phyloP scores from a whole-genome alignment of 2,329 filamentous ascomycete genomes.

The Microsporum audouinii region DNA sequence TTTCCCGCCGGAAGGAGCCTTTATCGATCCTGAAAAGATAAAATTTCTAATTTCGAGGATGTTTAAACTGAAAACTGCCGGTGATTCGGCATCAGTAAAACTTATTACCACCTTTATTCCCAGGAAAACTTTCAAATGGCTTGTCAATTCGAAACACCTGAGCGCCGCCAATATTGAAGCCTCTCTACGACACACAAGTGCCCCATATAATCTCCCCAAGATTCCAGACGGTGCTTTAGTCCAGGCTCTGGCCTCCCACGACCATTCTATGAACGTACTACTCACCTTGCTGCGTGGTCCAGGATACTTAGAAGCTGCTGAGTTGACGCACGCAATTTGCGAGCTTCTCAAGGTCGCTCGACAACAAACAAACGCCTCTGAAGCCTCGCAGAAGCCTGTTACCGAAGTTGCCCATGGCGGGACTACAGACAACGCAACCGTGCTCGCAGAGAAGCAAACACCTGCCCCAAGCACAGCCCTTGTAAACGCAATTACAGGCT shows the following conservation, averaged over 20 bases:
- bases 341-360: constrained; percentile 31
- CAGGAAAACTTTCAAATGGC: constrained; percentile 30
- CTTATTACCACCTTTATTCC: constrained; percentile 29
- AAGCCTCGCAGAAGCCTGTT: constrained; percentile 25
- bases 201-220: constrained; percentile 26
- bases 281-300: constrained; percentile 28
- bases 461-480: constrained; percentile 15
- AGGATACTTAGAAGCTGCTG: constrained; percentile 26
- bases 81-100: constrained; percentile 18
- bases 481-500: constrained; percentile 27
- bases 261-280: constrained; percentile 30
- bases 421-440: background rate
- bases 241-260: constrained; percentile 30
- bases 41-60: constrained; percentile 31
- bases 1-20: constrained; percentile 19
- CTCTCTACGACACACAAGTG: constrained; percentile 27
- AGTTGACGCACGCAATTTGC: constrained; percentile 31
- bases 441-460: background rate
- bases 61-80: constrained; percentile 21
- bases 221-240: constrained; percentile 31
- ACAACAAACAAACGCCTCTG: constrained; percentile 23
- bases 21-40: constrained; percentile 28
- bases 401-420: constrained; percentile 19
- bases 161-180: constrained; percentile 30
- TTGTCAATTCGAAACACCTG: constrained; percentile 30